Conservation (phyloP, 768 basidiomycete species). For the Russula sp. region DNA sequence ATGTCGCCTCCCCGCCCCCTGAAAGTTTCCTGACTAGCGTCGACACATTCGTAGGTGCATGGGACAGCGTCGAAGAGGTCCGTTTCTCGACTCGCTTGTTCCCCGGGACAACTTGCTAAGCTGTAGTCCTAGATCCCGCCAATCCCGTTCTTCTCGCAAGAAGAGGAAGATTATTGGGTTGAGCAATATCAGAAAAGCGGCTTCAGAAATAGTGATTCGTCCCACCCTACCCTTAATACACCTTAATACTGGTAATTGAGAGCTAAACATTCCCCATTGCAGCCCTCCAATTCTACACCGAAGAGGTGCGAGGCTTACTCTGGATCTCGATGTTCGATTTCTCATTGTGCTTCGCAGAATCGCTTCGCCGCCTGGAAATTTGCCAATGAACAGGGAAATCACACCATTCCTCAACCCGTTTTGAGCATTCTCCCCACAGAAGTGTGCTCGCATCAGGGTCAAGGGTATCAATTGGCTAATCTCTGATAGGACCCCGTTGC, state of each 20-base stretch:
- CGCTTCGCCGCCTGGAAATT: slow-evolving; percentile 34
- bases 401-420: slow-evolving; percentile 38
- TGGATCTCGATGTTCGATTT: background rate
- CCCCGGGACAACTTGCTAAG: slow-evolving; percentile 1
- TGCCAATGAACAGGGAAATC: slow-evolving; percentile 38
- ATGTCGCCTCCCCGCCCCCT: slow-evolving; percentile 51
- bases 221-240: slow-evolving; percentile 19
- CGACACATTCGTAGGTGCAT: slow-evolving; percentile 49
- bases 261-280: background rate
- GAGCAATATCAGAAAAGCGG: slow-evolving; percentile 53
- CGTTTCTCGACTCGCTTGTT: background rate
- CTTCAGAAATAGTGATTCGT: slow-evolving; percentile 52
- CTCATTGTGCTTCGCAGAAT: slow-evolving; percentile 33
- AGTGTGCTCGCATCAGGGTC: slow-evolving; percentile 26
- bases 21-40: slow-evolving; percentile 44
- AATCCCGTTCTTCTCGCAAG: slow-evolving; percentile 51
- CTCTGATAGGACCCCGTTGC: slow-evolving; percentile 39
- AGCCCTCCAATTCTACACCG: slow-evolving; percentile 66
- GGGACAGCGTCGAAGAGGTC: slow-evolving; percentile 42
- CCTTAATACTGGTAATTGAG: background rate
- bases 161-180: slow-evolving; percentile 68
- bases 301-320: slow-evolving; percentile 35
- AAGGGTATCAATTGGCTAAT: background rate
- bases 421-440: slow-evolving; percentile 38
- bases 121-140: slow-evolving; percentile 45